Evolutionary conservation across 176 grass and related monocot species (phyloP), one percentile per base, ranked within the genome.

Genomic region (Thalia dealbata): DNA sequence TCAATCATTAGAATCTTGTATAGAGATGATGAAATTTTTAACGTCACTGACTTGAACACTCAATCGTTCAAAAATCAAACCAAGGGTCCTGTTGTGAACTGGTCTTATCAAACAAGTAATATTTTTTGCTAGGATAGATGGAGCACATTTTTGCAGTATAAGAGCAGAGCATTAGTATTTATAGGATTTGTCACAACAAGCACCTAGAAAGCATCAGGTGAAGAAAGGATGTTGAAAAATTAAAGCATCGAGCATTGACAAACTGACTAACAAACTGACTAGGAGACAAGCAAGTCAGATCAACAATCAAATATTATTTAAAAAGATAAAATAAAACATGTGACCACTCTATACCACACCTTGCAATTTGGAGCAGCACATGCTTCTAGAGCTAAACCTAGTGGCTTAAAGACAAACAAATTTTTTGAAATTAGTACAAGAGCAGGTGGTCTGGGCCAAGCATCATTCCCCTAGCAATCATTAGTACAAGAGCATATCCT

Each of bases 81-180:
- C 95, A 14, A 99, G 88, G 43, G 95, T 90, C 88, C 95, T 91
- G 85, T 99, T 99, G 78, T 99, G 95, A 74, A 93, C 95, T 64
- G 93, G 79, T 59, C 95, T 84, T 71, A 90, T 99, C 77, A 99
- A 76, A 73, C 95, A 99, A 67, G 87, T 99, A 64, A 99, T 88
- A 65, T 99, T 99, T 78, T 87, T 99, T 81, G 86, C 90, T 77
- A 90, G 85, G 64, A 99, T 91, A 24, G 95, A 99, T 73, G 95
- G 95, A 68, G 95, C 90, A 0, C 91, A 99, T 74, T 95, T 90
- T 82, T 99, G 95, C 79, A 99, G 84, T 78, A 99, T 99, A 52
- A 99, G 85, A 64, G n/a, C n/a, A n/a, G n/a, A n/a, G 95, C 95
- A 82, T 99, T 99, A 24, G 95, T 99, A 72, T 99, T 99, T 61